phyloP scores from a whole-genome alignment of 2,329 filamentous ascomycete species.

The Stachybotrys chartarum region DNA sequence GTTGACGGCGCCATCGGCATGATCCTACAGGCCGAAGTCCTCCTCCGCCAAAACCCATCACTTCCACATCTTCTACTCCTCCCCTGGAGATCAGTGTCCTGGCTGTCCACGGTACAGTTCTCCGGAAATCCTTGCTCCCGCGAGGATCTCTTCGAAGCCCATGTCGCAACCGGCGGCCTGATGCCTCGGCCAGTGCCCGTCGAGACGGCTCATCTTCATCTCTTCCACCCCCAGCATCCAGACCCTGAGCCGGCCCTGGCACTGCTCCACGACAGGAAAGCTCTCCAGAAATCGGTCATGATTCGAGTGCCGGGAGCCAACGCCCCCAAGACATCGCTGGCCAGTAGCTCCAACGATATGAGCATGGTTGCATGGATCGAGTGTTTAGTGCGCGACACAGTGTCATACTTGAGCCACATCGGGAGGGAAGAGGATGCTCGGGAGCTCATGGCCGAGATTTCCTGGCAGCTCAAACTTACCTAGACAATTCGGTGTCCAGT shows the following conservation, averaged over 20 bases:
- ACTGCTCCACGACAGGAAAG: constrained; percentile 27
- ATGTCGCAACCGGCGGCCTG: constrained; percentile 38
- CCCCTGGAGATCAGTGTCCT: constrained; percentile 42
- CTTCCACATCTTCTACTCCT: constrained; percentile 28
- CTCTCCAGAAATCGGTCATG: constrained; percentile 14
- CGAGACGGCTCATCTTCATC: constrained; percentile 45
- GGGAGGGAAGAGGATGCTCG: constrained; percentile 15
- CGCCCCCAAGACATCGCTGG: constrained; percentile 16
- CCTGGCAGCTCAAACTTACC: background rate
- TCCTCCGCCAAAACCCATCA: constrained; percentile 27
- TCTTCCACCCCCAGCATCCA: constrained; percentile 47
- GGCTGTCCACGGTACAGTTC: constrained; percentile 44
- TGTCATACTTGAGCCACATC: constrained; percentile 33
- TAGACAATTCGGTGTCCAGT: background rate
- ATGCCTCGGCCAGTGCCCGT: constrained; percentile 29
- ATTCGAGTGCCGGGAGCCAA: constrained; percentile 17
- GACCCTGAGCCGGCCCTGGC: constrained; percentile 38
- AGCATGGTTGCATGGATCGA: constrained; percentile 26
- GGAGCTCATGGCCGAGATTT: constrained; percentile 28
- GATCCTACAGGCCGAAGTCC: constrained; percentile 37
- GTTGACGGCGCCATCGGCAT: constrained; percentile 43
- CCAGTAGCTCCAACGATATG: constrained; percentile 15
- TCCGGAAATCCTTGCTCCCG: constrained; percentile 38
- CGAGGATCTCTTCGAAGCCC: constrained; percentile 42
- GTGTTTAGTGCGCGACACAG: constrained; percentile 38